phyloP scores from a whole-genome alignment of 306 rosid genomes.

The Styphnolobium japonicum region DNA sequence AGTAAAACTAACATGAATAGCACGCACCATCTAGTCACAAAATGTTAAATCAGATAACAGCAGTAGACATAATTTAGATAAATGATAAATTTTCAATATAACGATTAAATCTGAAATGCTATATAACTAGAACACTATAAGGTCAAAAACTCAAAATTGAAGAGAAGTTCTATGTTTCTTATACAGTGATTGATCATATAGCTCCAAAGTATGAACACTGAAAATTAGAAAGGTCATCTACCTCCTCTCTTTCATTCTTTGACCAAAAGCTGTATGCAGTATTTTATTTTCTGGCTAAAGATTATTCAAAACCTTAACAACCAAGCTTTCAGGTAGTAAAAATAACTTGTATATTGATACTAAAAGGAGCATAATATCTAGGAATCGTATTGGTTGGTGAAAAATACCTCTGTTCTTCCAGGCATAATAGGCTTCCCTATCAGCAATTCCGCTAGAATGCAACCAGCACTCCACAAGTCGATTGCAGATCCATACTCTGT shows the following conservation, averaged over 20 bases:
- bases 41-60: background rate
- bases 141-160: too few relatives aligned
- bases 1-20: background rate
- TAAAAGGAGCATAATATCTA: background rate
- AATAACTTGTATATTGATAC: background rate
- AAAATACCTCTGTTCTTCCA: slow-evolving; percentile 86
- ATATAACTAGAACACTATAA: too few relatives aligned
- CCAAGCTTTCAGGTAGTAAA: background rate
- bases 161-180: too few relatives aligned
- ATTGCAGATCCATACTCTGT: slow-evolving; percentile 73
- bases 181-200: too few relatives aligned
- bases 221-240: too few relatives aligned
- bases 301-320: background rate
- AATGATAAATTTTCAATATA: background rate
- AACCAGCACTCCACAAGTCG: slow-evolving; percentile 92
- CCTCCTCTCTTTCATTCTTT: too few relatives aligned
- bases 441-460: slow-evolving; percentile 82
- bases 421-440: slow-evolving; percentile 94
- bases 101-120: too few relatives aligned
- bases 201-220: too few relatives aligned
- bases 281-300: background rate
- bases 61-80: background rate
- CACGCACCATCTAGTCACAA: background rate
- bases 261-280: too few relatives aligned
- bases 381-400: background rate